A percentile compares a stretch with the other conserved stretches of the same genome.
Conservation (phyloP, 129 eudicot genomes). For the Tagetes erecta region DNA sequence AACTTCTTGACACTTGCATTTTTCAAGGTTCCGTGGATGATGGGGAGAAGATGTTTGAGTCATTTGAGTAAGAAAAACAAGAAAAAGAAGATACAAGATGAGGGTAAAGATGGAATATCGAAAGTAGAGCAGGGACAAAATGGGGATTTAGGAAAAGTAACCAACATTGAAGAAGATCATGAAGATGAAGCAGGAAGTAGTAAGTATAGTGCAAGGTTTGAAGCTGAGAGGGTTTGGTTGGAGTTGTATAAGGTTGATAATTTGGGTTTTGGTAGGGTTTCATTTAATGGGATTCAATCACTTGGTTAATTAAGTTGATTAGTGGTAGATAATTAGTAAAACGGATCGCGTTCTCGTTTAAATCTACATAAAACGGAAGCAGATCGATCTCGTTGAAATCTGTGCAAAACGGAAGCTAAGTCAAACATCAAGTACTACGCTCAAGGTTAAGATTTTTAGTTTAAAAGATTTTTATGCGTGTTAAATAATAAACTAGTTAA, state of each 20-base stretch:
- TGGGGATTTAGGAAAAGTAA: slow-evolving; percentile 19
- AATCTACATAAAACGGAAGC: no score
- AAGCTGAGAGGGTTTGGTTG: slow-evolving; percentile 73
- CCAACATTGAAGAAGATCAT: slow-evolving; percentile 10
- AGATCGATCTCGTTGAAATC: no score
- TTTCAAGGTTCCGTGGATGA: slow-evolving; percentile 60
- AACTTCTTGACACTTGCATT: slow-evolving; percentile 56
- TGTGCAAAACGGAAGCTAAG: no score
- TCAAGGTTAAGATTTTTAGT: neutral
- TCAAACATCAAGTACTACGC: no score
- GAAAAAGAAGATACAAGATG: slow-evolving; percentile 26
- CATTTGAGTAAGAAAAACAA: slow-evolving; percentile 31
- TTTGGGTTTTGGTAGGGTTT: slow-evolving; percentile 95
- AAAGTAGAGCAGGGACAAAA: slow-evolving; percentile 25
- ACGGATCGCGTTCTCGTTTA: no score
- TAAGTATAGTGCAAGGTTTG: slow-evolving; percentile 56
- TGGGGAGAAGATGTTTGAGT: slow-evolving; percentile 52
- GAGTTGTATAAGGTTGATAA: slow-evolving; percentile 80
- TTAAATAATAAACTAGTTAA: neutral
- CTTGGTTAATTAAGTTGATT: slow-evolving; percentile 18
- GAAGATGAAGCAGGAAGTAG: slow-evolving; percentile 13
- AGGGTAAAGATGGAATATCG: slow-evolving; percentile 24
- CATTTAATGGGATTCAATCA: slow-evolving; percentile 66
- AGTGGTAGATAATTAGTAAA: no score
- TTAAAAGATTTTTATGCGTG: neutral